Conservation (phyloP, 257 asterid species). For the Solanum gracilifrons region DNA sequence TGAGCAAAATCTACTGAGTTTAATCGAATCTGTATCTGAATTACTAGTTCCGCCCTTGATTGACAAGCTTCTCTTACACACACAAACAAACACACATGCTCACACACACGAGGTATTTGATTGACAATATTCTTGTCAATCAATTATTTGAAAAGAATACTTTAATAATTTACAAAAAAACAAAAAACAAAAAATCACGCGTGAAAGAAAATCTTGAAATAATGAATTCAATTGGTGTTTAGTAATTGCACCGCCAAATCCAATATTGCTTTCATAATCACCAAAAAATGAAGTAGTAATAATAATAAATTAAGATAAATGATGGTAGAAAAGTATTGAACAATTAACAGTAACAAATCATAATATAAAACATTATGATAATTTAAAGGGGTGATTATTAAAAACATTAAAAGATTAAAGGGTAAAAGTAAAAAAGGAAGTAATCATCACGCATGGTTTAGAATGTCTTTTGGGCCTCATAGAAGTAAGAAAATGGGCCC, state of each 20-base stretch:
- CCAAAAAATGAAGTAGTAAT: background rate
- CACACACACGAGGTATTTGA: background rate
- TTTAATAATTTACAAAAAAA: no score
- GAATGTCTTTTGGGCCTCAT: conserved; percentile 9
- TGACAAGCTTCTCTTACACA: background rate
- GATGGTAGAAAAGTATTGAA: background rate
- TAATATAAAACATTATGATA: background rate
- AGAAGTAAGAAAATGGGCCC: conserved; percentile 8
- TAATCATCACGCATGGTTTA: conserved; percentile 30
- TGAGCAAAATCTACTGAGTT: background rate
- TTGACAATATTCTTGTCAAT: background rate
- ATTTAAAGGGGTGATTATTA: background rate
- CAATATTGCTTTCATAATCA: background rate
- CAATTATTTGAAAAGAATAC: background rate
- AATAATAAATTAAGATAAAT: background rate
- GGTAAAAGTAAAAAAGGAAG: background rate
- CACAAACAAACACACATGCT: background rate
- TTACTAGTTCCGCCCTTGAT: background rate
- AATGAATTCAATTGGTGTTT: background rate
- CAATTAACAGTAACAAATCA: background rate
- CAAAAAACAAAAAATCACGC: background rate
- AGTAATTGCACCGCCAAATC: conserved; percentile 1
- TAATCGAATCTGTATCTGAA: accelerated
- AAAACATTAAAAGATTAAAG: background rate
- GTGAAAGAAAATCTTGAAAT: background rate